Conservation (phyloP, 495 filamentous ascomycete genomes). For the Aspergillus nidulans region DNA sequence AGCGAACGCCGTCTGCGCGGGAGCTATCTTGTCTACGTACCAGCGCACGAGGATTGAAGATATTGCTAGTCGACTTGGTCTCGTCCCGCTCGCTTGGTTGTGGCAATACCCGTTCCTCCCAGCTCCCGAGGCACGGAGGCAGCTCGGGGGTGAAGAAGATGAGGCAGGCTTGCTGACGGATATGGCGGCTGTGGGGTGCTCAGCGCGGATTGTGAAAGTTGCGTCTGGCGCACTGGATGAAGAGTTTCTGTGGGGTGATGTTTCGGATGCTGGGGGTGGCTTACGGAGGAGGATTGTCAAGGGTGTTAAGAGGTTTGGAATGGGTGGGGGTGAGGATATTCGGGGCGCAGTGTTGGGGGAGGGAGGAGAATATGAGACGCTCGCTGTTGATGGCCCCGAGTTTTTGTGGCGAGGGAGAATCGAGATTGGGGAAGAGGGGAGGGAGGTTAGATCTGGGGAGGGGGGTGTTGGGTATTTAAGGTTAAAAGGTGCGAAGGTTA, state of each 20-base stretch:
- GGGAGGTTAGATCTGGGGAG: slow-evolving; percentile 54
- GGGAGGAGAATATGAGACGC: slow-evolving; percentile 94
- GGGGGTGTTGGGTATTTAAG: slow-evolving; percentile 67
- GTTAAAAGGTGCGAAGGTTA: slow-evolving; percentile 54
- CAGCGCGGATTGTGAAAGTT: slow-evolving; percentile 88
- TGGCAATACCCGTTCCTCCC: slow-evolving; percentile 87
- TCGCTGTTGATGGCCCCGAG: slow-evolving; percentile 75
- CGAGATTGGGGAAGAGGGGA: slow-evolving; percentile 53
- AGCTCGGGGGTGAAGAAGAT: slow-evolving; percentile 22
- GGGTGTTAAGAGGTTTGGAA: slow-evolving; percentile 63
- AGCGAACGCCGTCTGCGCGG: slow-evolving; percentile 79
- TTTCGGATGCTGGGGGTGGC: slow-evolving; percentile 43
- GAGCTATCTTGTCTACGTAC: slow-evolving; percentile 91
- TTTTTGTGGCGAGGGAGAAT: slow-evolving; percentile 69
- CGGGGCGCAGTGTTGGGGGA: slow-evolving; percentile 76
- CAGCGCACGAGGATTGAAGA: slow-evolving; percentile 92
- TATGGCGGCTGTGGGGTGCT: slow-evolving; percentile 71
- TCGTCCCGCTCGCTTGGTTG: slow-evolving; percentile 77
- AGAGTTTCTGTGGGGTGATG: slow-evolving; percentile 76
- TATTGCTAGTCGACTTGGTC: slow-evolving; percentile 69
- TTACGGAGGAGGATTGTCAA: slow-evolving; percentile 52
- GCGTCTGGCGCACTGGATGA: slow-evolving; percentile 86
- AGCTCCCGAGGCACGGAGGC: slow-evolving; percentile 20
- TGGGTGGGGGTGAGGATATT: slow-evolving; percentile 40
- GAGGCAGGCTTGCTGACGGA: slow-evolving; percentile 63